Evolutionary conservation across 2,329 filamentous ascomycete genomes (phyloP), one percentile per base, ranked within the genome.

Genomic region (Aspergillus proliferans): DNA sequence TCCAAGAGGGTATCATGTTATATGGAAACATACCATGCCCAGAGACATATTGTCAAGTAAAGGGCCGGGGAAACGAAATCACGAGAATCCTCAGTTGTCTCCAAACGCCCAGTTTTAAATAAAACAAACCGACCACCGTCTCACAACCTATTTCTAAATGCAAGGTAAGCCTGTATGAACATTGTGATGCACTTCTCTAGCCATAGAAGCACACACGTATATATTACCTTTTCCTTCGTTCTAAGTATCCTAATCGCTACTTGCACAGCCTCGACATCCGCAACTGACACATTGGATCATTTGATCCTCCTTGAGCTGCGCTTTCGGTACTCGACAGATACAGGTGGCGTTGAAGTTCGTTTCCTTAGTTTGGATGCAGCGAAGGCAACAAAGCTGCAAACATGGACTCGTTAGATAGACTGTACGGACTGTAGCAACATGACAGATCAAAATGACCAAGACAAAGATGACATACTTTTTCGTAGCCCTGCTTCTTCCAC

Each of bases 401-500:
- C 14, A 28, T 18, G 6, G 18, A 18, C 45, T 14, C 12, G 10
- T 1, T 33, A 15, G 44, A 40, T 19, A 9, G 38, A 19, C 4
- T 19, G 10, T 19, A 19, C 38, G 19, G 8, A 36, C 8, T 36
- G 34, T 21, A 19, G 18, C 22, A 40, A 19, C 9, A 40, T 19
- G 18, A 21, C 38, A 19, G 19, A 12, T 14, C 18, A 47, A 46
- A 51, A 19, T 6, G 34, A 40, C 39, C 15, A 21, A 21, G 9
- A 15, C 18, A 40, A 10, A 21, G 9, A 19, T 19, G 15, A 21
- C 38, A 22, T 69, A 88, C 88, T 84, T 97, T 96, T 72, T 98
- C 93, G 64, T 98, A 98, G 14, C 93, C 93, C 64, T 94, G 87
- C 76, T 98, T 98, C 82, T 98, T 98, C 93, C 93, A 98, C 75